phyloP scores from a whole-genome alignment of 345 rosid species.

The Hevea brasiliensis region DNA sequence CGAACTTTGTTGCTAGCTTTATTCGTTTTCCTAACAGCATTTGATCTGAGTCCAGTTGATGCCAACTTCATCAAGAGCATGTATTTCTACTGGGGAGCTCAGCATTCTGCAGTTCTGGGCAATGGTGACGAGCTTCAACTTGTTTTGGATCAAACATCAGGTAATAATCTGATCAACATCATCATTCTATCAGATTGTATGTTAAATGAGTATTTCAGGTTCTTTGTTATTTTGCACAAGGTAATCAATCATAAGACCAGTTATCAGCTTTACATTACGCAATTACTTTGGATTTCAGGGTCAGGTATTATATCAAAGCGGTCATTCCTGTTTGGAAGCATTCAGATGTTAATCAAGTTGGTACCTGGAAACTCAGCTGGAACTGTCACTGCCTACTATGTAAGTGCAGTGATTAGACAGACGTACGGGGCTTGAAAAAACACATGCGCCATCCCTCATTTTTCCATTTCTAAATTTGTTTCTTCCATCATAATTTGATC shows the following conservation, averaged over 20 bases:
- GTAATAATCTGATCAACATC: constrained; percentile 21
- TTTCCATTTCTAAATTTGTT: neutral
- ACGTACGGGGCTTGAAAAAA: neutral
- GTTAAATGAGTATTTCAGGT: neutral
- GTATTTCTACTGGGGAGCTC: constrained; percentile 60
- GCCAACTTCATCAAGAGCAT: constrained; percentile 55
- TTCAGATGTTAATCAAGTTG: constrained; percentile 78
- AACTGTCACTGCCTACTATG: constrained; percentile 69
- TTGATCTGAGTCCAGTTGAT: constrained; percentile 37
- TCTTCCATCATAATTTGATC: neutral
- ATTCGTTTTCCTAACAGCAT: constrained; percentile 30
- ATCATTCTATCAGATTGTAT: neutral
- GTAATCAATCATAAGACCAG: neutral
- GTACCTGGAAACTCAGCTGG: constrained; percentile 88
- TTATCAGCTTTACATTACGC: neutral
- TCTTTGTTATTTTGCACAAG: neutral
- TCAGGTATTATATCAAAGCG: constrained; percentile 59
- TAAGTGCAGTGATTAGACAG: constrained; percentile 27
- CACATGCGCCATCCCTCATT: neutral
- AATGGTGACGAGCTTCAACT: constrained; percentile 50
- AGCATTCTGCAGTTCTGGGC: constrained; percentile 37
- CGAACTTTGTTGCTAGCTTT: constrained; percentile 30
- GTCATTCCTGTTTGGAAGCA: constrained; percentile 66
- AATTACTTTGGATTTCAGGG: constrained; percentile 31
- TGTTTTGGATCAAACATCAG: constrained; percentile 58